Base-by-base conservation (phyloP, 2,329 filamentous ascomycete species). In the Fusarium chuoi region DNA sequence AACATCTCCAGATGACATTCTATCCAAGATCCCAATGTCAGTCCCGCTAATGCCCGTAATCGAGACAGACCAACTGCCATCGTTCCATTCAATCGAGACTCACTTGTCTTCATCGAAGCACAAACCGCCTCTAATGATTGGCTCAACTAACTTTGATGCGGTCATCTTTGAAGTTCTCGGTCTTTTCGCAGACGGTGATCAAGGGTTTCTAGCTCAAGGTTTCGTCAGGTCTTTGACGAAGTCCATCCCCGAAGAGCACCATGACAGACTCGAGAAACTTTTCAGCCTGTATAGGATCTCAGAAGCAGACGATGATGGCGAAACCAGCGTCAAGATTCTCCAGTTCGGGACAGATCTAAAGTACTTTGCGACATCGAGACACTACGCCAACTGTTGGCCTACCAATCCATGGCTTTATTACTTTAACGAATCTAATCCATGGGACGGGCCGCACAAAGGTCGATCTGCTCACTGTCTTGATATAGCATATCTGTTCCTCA, bases 381-480 rank as follows among this genome's bases (percentile, higher is more conserved):
- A 64, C 10, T 61, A 64, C 13, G 61, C 56, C 10, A 24, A 33
- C 2, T 13, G 3, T 7, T 64, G 61, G 61, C 36, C 61, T 0
- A 3, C 22, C 0, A 3, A 44, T 3, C 51, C 62, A 0, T 64
- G 61, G 61, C 30, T 62, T 1, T 64, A 64, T 18, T 64, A 64
- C 18, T 62, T 62, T 3, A 64, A 64, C 7, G 56, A 62, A 6
- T 7, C 57, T 12, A 64, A 62, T 7, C 57, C 45, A 5, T 64
- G 62, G 62, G 57, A 64, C 0, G 62, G 62, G 4, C 57, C 57
- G 0, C 38, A 62, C 0, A 28, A 44, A 15, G 62, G 62, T 13
- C 57, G 57, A 1, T 62, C 62, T 6, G 11, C 44, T 45, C 62
- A 64, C 5, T 62, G 56, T 14, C 57, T 62, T 13, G 62, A 64